phyloP scores from a whole-genome alignment of 495 filamentous ascomycete genomes.

The Trichoderma orchidacearum region DNA sequence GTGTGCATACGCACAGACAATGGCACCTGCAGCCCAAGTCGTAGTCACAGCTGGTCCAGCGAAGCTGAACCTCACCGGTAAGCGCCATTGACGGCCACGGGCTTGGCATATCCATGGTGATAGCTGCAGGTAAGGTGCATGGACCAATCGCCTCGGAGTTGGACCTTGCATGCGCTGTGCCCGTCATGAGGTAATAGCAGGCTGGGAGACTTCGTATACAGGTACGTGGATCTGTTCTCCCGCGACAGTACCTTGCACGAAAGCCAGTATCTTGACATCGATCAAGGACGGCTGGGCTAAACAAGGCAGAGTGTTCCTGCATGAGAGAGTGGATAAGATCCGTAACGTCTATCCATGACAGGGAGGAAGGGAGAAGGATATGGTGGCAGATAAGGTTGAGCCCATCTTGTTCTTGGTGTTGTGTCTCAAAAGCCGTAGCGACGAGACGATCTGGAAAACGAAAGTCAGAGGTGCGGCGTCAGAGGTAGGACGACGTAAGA shows the following conservation, averaged over 20 bases:
- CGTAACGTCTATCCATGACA: background rate
- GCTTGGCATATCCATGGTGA: background rate
- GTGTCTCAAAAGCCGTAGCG: background rate
- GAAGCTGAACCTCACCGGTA: background rate
- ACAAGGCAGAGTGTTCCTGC: background rate
- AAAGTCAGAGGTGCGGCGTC: too few relatives aligned
- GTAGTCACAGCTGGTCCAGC: background rate
- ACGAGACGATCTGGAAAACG: background rate
- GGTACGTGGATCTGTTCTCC: background rate
- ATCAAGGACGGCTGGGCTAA: background rate
- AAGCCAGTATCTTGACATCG: background rate
- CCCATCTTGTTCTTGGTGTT: background rate
- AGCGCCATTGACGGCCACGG: background rate
- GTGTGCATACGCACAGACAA: background rate
- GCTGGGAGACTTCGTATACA: too few relatives aligned
- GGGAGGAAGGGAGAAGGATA: background rate
- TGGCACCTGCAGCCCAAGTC: background rate
- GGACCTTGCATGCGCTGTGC: background rate
- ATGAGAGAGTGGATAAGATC: background rate
- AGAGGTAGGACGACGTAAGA: too few relatives aligned
- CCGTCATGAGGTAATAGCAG: too few relatives aligned
- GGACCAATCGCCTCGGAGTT: background rate
- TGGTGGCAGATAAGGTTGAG: background rate
- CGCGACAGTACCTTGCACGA: background rate
- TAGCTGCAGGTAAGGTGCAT: background rate